A percentile compares a stretch with the other conserved stretches of the same genome.
phyloP scores from a whole-genome alignment of 176 grass and related monocot species.

The Aegilops umbellulata region DNA sequence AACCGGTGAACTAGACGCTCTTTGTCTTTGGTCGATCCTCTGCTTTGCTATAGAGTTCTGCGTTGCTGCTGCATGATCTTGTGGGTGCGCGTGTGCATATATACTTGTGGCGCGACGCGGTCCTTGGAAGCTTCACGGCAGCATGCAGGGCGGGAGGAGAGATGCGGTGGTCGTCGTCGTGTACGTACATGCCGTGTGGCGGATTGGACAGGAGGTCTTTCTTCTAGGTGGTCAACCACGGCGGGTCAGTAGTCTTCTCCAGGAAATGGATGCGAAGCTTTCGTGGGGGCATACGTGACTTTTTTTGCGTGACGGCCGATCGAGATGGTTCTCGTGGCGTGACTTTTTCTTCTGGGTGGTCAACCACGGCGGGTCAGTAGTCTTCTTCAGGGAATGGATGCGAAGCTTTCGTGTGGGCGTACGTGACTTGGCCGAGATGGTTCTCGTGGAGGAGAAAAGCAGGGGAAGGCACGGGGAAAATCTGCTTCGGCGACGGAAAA shows the following conservation, averaged over 20 bases:
- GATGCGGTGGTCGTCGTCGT: background rate
- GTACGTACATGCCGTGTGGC: no score
- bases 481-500: no score
- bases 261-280: background rate
- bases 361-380: no score
- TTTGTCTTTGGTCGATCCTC: background rate
- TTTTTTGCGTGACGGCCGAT: no score
- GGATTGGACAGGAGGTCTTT: background rate
- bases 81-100: background rate
- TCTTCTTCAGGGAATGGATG: no score
- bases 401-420: background rate
- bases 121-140: constrained; percentile 36
- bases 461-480: no score
- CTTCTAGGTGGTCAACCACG: no score
- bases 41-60: background rate
- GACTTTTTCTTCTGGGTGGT: background rate
- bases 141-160: background rate
- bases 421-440: no score
- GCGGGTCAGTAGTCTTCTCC: no score
- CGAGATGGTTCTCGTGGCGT: no score
- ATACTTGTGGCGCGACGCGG: background rate
- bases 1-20: no score
- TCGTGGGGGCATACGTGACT: background rate
- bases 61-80: background rate
- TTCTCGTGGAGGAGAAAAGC: no score